Conservation (phyloP, 805 yeast genomes). For the Candida odintsovae region DNA sequence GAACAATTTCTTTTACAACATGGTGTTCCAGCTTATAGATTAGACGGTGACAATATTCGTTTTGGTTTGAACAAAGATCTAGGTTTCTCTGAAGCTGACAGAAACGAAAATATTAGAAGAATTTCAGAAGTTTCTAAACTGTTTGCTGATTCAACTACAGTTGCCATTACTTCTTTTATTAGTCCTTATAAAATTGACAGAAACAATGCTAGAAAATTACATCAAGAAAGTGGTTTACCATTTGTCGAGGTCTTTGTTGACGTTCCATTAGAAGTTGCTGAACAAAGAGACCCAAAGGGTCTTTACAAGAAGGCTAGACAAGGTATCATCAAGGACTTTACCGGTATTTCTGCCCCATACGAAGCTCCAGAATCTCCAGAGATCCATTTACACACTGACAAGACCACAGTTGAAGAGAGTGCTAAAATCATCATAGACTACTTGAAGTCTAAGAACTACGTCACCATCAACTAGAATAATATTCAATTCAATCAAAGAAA, state of each 20-base stretch:
- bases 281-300: slow-evolving; percentile 96
- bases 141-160: slow-evolving; percentile 87
- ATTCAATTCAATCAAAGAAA: slow-evolving; percentile 1
- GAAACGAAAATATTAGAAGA: slow-evolving; percentile 93
- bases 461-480: slow-evolving; percentile 5
- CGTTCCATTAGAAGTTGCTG: slow-evolving; percentile 92
- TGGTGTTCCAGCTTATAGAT: slow-evolving; percentile 72
- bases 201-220: slow-evolving; percentile 79
- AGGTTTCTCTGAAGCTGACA: slow-evolving; percentile 86
- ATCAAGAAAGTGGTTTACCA: slow-evolving; percentile 66
- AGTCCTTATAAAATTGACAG: slow-evolving; percentile 88
- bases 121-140: slow-evolving; percentile 91
- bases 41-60: slow-evolving; percentile 92
- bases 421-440: slow-evolving; percentile 69
- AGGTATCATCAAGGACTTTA: slow-evolving; percentile 89
- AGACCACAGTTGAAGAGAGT: slow-evolving; percentile 71
- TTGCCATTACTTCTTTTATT: slow-evolving; percentile 87
- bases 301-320: slow-evolving; percentile 94
- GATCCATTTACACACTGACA: slow-evolving; percentile 70
- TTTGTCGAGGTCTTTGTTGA: slow-evolving; percentile 90
- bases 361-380: slow-evolving; percentile 89
- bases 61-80: slow-evolving; percentile 94
- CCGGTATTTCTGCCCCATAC: slow-evolving; percentile 94
- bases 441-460: slow-evolving; percentile 43
- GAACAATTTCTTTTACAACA: slow-evolving; percentile 74